phyloP scores from a whole-genome alignment of 352 stramenopile genomes.

The Globisporangium perplexum region DNA sequence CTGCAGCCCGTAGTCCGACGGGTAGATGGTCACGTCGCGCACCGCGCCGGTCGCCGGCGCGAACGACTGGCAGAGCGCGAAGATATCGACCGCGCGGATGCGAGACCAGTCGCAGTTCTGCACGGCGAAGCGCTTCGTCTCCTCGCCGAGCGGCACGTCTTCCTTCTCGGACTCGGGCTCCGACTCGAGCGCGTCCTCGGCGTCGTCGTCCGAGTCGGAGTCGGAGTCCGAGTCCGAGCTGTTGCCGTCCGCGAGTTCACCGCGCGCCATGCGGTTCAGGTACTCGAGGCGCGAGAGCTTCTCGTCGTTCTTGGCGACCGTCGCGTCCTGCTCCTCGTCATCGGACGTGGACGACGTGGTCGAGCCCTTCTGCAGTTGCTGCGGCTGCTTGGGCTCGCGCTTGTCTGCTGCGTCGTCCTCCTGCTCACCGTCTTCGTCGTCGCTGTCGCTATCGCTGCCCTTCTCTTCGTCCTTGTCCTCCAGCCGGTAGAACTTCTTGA shows the following conservation, averaged over 20 bases:
- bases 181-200: constrained; percentile 19
- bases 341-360: constrained; percentile 13
- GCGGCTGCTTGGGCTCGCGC: neutral
- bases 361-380: constrained; percentile 11
- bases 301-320: constrained; percentile 33
- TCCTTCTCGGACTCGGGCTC: constrained; percentile 50
- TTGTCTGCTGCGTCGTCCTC: neutral
- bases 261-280: constrained; percentile 81
- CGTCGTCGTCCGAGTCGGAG: constrained; percentile 29
- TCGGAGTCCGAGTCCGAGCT: constrained; percentile 36
- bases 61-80: constrained; percentile 93
- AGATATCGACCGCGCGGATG: constrained; percentile 94
- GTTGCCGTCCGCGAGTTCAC: constrained; percentile 37
- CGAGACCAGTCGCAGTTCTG: constrained; percentile 97
- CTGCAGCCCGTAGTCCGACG: constrained; percentile 94
- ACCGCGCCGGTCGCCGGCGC: constrained; percentile 86
- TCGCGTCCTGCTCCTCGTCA: constrained; percentile 23
- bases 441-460: constrained; percentile 32
- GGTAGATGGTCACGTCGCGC: constrained; percentile 93
- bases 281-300: constrained; percentile 81
- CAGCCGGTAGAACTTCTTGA: constrained; percentile 79
- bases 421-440: constrained; percentile 15
- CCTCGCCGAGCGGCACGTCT: constrained; percentile 77
- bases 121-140: constrained; percentile 89
- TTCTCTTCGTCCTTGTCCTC: constrained; percentile 36